phyloP scores from a whole-genome alignment of 139 green algal genomes.

The Auxenochlorella pyrenoidosa region DNA sequence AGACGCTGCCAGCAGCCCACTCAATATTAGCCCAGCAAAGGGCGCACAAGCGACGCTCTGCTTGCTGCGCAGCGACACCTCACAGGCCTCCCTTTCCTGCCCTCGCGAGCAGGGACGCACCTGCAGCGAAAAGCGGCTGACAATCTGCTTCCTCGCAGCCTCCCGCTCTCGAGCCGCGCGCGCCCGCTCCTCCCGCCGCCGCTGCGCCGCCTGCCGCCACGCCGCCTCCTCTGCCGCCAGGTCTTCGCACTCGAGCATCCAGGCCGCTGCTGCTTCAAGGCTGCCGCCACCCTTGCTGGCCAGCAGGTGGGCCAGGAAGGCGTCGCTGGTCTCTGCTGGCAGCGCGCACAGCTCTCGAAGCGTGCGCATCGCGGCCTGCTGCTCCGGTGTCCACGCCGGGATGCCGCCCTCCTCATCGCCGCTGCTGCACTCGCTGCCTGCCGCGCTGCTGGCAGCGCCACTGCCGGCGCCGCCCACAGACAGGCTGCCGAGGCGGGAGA shows the following conservation, averaged over 20 bases:
- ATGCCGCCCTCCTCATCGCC: not conserved
- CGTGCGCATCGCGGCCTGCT: not conserved
- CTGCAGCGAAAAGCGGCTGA: not conserved
- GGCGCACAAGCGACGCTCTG: too few species aligned
- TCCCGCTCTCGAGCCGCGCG: not conserved
- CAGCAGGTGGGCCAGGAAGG: constrained; percentile 14
- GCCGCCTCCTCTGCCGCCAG: constrained; percentile 19
- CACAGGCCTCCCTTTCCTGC: too few species aligned
- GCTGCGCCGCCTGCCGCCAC: not conserved
- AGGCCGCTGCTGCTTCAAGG: constrained; percentile 1
- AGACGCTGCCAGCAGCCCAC: not conserved
- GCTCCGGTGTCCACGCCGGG: not conserved
- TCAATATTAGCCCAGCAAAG: too few species aligned
- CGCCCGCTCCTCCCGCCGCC: not conserved
- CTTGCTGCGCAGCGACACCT: too few species aligned
- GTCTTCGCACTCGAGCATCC: constrained; percentile 56
- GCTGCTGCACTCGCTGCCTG: not conserved
- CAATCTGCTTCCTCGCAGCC: not conserved
- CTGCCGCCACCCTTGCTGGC: not conserved
- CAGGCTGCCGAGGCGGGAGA: not conserved
- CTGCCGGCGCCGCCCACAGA: not conserved
- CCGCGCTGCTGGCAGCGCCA: not conserved
- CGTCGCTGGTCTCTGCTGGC: not conserved
- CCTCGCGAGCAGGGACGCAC: not conserved
- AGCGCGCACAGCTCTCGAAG: constrained; percentile 22